Conservation (phyloP, 495 filamentous ascomycete species). For the Trichocladium uniseriatum region DNA sequence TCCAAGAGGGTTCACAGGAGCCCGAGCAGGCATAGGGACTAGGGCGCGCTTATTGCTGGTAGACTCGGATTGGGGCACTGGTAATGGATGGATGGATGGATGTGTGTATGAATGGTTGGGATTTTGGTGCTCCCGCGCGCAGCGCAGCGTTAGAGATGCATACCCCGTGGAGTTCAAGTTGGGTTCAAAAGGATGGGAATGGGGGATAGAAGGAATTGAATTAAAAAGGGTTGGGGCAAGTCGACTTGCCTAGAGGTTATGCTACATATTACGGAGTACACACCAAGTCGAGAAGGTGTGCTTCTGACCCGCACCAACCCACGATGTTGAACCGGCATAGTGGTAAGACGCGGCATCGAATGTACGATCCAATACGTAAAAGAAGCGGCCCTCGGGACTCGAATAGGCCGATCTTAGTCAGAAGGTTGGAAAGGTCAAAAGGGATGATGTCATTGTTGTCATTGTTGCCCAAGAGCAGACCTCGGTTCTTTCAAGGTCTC, state of each 20-base stretch:
- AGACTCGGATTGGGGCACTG: background rate
- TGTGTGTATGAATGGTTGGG: background rate
- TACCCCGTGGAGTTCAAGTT: conserved; percentile 5
- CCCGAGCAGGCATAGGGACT: conserved; percentile 22
- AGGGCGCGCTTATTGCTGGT: background rate
- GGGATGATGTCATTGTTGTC: conserved; percentile 1
- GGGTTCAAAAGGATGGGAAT: background rate
- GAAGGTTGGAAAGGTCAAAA: no score
- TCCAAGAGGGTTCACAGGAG: conserved; percentile 25
- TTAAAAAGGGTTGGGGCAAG: background rate
- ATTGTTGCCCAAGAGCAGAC: no score
- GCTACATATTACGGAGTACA: no score
- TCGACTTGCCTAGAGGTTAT: background rate
- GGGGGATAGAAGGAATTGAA: background rate
- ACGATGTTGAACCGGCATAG: no score
- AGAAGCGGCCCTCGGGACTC: no score
- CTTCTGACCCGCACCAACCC: no score
- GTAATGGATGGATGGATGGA: conserved; percentile 1
- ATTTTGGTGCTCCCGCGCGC: background rate
- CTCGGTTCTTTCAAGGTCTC: no score
- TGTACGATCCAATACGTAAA: no score
- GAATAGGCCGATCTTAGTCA: no score
- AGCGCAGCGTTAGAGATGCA: background rate
- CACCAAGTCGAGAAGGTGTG: no score
- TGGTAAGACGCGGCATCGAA: no score